Evolutionary conservation across 768 basidiomycete species (phyloP), one percentile per base, ranked within the genome.

Genomic region (Neoboletus subvelutipes): DNA sequence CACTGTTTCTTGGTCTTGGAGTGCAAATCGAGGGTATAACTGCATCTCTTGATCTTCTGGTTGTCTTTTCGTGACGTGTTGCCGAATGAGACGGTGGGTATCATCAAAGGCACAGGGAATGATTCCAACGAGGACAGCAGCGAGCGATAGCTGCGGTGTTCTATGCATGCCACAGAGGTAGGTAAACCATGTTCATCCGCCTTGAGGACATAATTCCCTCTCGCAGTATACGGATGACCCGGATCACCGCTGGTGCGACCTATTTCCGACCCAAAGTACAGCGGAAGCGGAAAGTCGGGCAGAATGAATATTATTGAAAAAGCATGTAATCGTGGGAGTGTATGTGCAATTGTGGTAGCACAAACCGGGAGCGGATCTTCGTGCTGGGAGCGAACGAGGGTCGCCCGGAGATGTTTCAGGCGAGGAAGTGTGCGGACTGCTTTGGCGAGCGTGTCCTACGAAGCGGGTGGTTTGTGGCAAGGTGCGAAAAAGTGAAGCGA

Each of bases 301-400:
- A 85, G 80, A 48, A 90, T 80, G 71, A 87, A 88, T 2, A 83
- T 80, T 50, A 91, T 77, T 13, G 78, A 77, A 72, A 90, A 90
- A 22, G 77, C 72, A 24, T 76, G 71, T n/a, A 91, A 75, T 28
- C 85, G 85, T 0, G 89, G 89, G 61, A 88, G 88, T 31, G 77
- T 73, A 57, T 74, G 81, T 15, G 87, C 87, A 55, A 91, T 82
- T 34, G 81, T 82, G 4, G 77, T 73, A 15, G 87, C 87, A 52
- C 86, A 83, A 26, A 76, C 67, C 9, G 80, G 71, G 48, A 90
- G 79, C 4, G 82, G 69, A 54, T 83, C 83, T 57, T 89, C 86
- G 34, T 84, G 83, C 29, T 83, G 82, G 57, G 84, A 83, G 64
- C 80, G 82, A 58, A 91, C 87, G 45, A 90, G 77, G 7, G 85